A percentile compares a stretch with the other conserved stretches of the same genome.
phyloP scores from a whole-genome alignment of 1,284 basidiomycete genomes.

The Tilletia caries region DNA sequence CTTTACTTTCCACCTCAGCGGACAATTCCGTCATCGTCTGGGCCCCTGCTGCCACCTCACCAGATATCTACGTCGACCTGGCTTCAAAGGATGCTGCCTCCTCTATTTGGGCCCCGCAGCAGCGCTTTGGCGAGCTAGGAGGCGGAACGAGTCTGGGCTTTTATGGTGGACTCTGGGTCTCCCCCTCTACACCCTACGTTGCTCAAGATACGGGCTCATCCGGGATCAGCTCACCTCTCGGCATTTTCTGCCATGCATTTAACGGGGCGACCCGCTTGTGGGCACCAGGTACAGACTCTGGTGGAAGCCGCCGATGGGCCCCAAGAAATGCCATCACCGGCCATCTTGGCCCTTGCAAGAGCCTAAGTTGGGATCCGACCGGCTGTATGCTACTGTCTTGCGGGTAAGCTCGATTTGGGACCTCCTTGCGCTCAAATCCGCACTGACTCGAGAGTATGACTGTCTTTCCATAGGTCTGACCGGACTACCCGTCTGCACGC shows the following conservation, averaged over 20 bases:
- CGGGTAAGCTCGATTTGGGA: neutral
- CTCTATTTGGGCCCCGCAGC: slow-evolving; percentile 46
- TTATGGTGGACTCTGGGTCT: slow-evolving; percentile 45
- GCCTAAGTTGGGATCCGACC: slow-evolving; percentile 43
- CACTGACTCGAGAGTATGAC: neutral
- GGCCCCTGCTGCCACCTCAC: slow-evolving; percentile 30
- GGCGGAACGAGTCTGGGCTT: slow-evolving; percentile 46
- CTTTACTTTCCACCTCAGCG: slow-evolving; percentile 46
- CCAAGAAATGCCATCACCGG: slow-evolving; percentile 31
- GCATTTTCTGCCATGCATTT: slow-evolving; percentile 45
- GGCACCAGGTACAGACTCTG: slow-evolving; percentile 15
- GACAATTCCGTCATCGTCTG: slow-evolving; percentile 51
- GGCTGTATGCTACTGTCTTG: slow-evolving; percentile 39
- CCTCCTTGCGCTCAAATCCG: no score
- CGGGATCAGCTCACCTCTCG: slow-evolving; percentile 13
- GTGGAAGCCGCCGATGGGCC: slow-evolving; percentile 20
- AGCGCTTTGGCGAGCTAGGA: slow-evolving; percentile 50
- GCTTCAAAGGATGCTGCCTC: slow-evolving; percentile 27
- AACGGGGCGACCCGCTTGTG: slow-evolving; percentile 48
- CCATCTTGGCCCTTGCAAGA: slow-evolving; percentile 39
- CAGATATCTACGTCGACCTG: slow-evolving; percentile 37
- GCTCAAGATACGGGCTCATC: neutral
- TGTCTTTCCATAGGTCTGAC: slow-evolving; percentile 29
- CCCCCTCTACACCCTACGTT: slow-evolving; percentile 14
- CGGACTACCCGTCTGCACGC: slow-evolving; percentile 49